Base-by-base conservation (phyloP, 2,329 filamentous ascomycete species). In the Tolypocladium tropicale region DNA sequence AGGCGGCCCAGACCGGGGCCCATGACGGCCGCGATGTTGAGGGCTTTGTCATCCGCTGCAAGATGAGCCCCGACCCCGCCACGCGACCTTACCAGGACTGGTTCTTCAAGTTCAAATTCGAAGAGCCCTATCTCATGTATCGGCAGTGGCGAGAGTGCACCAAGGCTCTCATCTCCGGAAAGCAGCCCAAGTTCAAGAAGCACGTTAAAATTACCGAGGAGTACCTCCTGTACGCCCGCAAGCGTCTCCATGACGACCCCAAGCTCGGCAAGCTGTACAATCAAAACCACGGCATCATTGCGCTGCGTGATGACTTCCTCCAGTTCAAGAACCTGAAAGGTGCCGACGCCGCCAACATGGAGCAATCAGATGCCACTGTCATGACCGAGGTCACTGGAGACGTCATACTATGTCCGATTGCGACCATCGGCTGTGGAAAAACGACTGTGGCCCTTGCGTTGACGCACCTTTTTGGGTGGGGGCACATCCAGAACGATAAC, bases 101-200 rank as follows among this genome's bases (percentile, higher is more conserved):
- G 94, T 99, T 99, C 73, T 99, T 99, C 85, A 99, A 99, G 73
- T 99, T 92, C 82, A 99, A 99, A 75, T 99, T 99, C 58, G 94
- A 99, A 67, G 94, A 99, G 74, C 94, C 94, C 0, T 99, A 99
- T 68, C 76, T 99, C 58, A 95, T 99, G 90, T 99, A 97, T 73
- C 85, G 94, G 28, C 94, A 99, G 74, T 99, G 94, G 94, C 86
- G 94, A 59, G 94, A 99, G 74, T 95, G 89, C 68, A 99, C 94
- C 46, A 97, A 96, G 70, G 82, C 89, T 6, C 73, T 97, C 56
- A 96, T 99, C 62, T 67, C 79, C 1, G 88, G 88, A 16, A 88
- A 83, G 63, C 74, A 82, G 41, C 90, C 92, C 12, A 88, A 80
- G 61, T 88, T 82, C 75, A 92, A 84, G 75, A 97, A 97, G 72